Evolutionary conservation across 148 eudicot genomes (phyloP), one percentile per base, ranked within the genome.

Genomic region (Selenicereus undatus): DNA sequence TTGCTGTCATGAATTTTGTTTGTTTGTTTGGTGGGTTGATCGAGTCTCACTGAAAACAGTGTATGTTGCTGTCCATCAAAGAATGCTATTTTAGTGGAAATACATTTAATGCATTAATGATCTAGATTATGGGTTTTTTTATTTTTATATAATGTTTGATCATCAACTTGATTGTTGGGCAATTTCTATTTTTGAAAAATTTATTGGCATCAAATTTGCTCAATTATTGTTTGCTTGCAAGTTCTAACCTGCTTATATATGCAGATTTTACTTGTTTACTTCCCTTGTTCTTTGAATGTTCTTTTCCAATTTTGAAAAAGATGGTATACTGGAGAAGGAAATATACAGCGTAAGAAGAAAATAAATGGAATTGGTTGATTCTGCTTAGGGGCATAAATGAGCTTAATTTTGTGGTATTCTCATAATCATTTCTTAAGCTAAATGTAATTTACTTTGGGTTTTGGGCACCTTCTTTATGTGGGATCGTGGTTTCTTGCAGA

Each of bases 401-500:
- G 62, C 17, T 51, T 65, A 24, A 50, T 66, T 50, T 3, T 76
- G 43, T 76, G 45, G 9, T 76, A 8, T 75, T 75, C 22, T 24
- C 36, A 74, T 48, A 48, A 17, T 32, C 43, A 7, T 14, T 21
- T 3, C 27, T 24, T 18, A 39, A 3, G 5, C 22, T 56, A 35
- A 79, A 82, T 20, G 27, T 13, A 64, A 5, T 74, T 18, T 39
- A 32, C 42, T 24, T 81, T 29, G n/a, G 48, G 0, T 48, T 1
- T 79, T 52, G 21, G 62, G 22, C 7, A 64, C 29, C 68, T n/a
- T 64, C 11, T 22, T 64, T 64, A 24, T 64, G 76, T 60, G 66
- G 32, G 35, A 74, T 81, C 36, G 32, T 43, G 36, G 54, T 11
- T 42, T 75, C 43, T 65, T 84, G 78, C 88, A 96, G 99, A 94